Conservation (phyloP, 805 yeast species). For the Suhomyces vadensis region DNA sequence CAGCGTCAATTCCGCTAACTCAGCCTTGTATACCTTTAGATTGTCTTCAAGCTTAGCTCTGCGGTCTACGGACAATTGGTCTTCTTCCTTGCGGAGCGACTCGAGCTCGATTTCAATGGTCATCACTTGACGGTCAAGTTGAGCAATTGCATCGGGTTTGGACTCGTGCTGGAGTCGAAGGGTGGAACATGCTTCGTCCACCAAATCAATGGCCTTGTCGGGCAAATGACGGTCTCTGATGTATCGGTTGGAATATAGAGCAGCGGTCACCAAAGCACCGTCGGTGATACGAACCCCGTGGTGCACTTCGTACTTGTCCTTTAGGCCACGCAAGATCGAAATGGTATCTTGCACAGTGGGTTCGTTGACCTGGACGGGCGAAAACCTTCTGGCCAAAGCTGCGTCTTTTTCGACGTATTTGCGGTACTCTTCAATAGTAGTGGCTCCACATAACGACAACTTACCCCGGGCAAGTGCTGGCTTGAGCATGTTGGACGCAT, state of each 20-base stretch:
- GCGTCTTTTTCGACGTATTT: conserved; percentile 96
- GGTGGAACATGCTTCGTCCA: conserved; percentile 97
- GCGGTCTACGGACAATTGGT: conserved; percentile 77
- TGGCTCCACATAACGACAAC: conserved; percentile 93
- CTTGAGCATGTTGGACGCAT: conserved; percentile 88
- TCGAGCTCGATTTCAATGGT: conserved; percentile 94
- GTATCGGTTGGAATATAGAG: conserved; percentile 84
- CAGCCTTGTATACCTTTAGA: conserved; percentile 60
- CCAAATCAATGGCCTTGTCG: conserved; percentile 94
- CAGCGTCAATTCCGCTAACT: conserved; percentile 68
- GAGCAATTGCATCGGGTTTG: conserved; percentile 91
- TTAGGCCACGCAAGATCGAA: conserved; percentile 87
- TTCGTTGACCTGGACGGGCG: conserved; percentile 81
- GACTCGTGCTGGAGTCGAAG: conserved; percentile 93
- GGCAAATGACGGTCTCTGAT: conserved; percentile 90
- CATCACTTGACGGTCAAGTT: conserved; percentile 84
- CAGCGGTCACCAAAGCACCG: conserved; percentile 91
- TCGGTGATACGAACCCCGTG: conserved; percentile 96
- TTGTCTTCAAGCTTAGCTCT: conserved; percentile 71
- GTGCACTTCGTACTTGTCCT: conserved; percentile 93
- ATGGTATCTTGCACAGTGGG: conserved; percentile 91
- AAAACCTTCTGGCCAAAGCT: conserved; percentile 91
- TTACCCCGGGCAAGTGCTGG: conserved; percentile 94
- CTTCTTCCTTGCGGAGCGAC: conserved; percentile 90
- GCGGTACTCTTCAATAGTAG: conserved; percentile 89